Conservation (phyloP, 1,139 yeast species). For the Scheffersomyces segobiensis region DNA sequence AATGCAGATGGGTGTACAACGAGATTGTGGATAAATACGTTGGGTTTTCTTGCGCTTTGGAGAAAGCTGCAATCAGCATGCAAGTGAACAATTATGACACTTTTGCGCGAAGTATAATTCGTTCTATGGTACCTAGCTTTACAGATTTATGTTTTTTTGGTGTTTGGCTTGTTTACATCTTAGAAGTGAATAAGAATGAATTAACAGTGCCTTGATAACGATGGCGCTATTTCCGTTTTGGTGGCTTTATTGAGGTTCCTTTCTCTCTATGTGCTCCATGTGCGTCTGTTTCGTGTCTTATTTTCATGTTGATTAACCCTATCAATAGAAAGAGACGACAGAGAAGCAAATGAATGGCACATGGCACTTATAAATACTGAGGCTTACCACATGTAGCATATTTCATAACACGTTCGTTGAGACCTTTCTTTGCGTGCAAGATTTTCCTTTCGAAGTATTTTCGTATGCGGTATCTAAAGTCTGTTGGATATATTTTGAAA, state of each 20-base stretch:
- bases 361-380: not conserved
- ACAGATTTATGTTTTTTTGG: not conserved
- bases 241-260: not conserved
- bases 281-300: not conserved
- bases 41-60: not conserved
- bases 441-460: not conserved
- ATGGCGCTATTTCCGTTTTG: not conserved
- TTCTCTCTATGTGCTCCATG: not conserved
- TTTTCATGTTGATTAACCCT: not conserved
- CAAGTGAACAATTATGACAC: not conserved
- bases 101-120: not conserved
- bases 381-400: not conserved
- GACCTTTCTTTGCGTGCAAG: not conserved
- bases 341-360: not conserved
- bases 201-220: not conserved
- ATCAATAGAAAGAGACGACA: not conserved
- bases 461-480: not conserved
- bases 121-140: not conserved
- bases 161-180: not conserved
- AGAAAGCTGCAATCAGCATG: not conserved
- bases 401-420: not conserved
- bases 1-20: not conserved
- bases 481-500: not conserved
- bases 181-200: not conserved
- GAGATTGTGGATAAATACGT: not conserved